phyloP scores from a whole-genome alignment of 805 yeast genomes.

The Barnettozyma wickerhamii region DNA sequence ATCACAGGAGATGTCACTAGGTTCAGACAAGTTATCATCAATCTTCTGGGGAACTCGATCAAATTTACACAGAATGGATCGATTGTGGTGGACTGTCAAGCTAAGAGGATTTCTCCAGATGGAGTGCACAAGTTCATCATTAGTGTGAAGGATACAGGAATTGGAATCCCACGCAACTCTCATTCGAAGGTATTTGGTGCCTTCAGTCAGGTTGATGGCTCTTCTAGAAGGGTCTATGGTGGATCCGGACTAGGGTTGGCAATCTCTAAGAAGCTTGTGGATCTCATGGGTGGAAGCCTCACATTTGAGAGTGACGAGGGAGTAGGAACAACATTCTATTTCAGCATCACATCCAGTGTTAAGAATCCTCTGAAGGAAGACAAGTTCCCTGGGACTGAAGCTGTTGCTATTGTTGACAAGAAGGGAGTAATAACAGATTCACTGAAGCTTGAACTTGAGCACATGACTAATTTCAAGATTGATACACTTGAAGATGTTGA shows the following conservation, averaged over 20 bases:
- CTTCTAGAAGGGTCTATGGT: conserved; percentile 84
- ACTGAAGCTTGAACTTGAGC: conserved; percentile 9
- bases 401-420: conserved; percentile 12
- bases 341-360: conserved; percentile 48
- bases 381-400: background rate
- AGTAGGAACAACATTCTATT: conserved; percentile 72
- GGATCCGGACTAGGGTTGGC: conserved; percentile 88
- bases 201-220: conserved; percentile 89
- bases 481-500: conserved; percentile 2
- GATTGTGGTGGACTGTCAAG: conserved; percentile 67
- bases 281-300: conserved; percentile 85
- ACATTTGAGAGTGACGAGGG: conserved; percentile 81
- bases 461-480: conserved; percentile 5
- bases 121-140: conserved; percentile 54
- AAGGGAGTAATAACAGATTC: conserved; percentile 6
- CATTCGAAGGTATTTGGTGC: conserved; percentile 81
- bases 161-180: conserved; percentile 80
- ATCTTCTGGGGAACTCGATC: conserved; percentile 81
- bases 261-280: conserved; percentile 78
- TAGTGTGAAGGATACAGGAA: conserved; percentile 84
- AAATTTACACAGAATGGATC: conserved; percentile 78
- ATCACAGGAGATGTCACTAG: conserved; percentile 83
- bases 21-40: conserved; percentile 76
- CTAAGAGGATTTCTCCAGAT: conserved; percentile 29
- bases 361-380: background rate